A percentile compares a stretch with the other conserved stretches of the same genome.
phyloP scores from a whole-genome alignment of 192 early-diverging fungal species.

The Thamnidium elegans region DNA sequence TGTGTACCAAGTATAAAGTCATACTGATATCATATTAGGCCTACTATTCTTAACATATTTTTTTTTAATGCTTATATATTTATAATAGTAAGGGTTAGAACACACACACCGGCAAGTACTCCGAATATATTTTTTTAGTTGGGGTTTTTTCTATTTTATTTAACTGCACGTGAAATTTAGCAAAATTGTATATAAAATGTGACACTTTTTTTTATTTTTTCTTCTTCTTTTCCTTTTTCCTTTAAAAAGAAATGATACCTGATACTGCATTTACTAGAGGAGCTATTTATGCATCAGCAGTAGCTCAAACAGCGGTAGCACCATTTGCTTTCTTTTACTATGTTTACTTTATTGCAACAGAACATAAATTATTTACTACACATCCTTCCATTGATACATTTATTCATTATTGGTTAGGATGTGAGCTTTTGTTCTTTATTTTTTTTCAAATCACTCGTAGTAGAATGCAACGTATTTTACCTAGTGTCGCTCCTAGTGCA shows the following conservation, averaged over 20 bases:
- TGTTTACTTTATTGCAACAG: constrained; percentile 21
- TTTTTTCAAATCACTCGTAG: constrained; percentile 28
- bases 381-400: constrained; percentile 11
- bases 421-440: constrained; percentile 31
- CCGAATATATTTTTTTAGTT: too few relatives aligned
- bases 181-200: too few relatives aligned
- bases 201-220: too few relatives aligned
- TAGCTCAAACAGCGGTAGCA: constrained; percentile 24
- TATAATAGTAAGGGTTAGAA: too few relatives aligned
- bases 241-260: constrained; percentile 14
- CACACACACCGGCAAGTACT: too few relatives aligned
- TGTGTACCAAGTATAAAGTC: too few relatives aligned
- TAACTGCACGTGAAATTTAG: too few relatives aligned
- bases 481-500: not conserved
- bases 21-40: too few relatives aligned
- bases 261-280: constrained; percentile 20
- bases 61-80: too few relatives aligned
- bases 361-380: not conserved
- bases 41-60: too few relatives aligned
- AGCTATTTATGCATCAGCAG: constrained; percentile 14
- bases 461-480: constrained; percentile 27
- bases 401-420: constrained; percentile 34
- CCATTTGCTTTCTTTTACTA: constrained; percentile 30
- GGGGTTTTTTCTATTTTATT: too few relatives aligned
- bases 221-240: not conserved